These are phyloP conservation scores for Fragaria ananassa DNA, from an alignment of 306 rosid species.

Conservation along the genomic window DNA sequence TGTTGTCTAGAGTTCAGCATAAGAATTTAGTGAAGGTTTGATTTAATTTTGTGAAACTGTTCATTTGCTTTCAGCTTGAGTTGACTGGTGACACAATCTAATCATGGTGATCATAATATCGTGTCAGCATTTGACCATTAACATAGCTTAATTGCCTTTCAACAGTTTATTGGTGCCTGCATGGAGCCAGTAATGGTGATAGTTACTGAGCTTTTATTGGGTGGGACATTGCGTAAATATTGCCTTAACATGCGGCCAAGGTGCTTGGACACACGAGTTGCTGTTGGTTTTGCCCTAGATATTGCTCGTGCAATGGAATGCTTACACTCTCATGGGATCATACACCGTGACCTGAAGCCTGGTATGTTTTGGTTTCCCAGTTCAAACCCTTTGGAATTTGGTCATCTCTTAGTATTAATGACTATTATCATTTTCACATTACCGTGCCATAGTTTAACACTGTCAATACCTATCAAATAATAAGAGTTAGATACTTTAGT, in stretches of 20 bases:
- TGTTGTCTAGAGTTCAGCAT: conserved; percentile 88
- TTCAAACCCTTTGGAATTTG: not conserved
- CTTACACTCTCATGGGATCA: conserved; percentile 90
- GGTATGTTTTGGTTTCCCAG: conserved; percentile 49
- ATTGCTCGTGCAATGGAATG: conserved; percentile 97
- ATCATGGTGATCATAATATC: conserved; percentile 16
- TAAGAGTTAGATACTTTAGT: not conserved
- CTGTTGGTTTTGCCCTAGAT: conserved; percentile 82
- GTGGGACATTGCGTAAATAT: conserved; percentile 84
- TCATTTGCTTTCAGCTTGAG: conserved; percentile 8
- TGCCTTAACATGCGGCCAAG: conserved; percentile 74
- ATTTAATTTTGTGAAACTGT: conserved; percentile 24
- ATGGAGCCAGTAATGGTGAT: conserved; percentile 92
- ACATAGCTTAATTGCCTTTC: conserved; percentile 29
- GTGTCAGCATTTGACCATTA: conserved; percentile 26
- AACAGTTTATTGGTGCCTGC: conserved; percentile 92
- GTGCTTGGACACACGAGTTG: conserved; percentile 74
- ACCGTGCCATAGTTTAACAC: not conserved
- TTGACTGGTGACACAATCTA: conserved; percentile 4
- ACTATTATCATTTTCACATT: not conserved
- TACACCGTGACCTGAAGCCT: conserved; percentile 93
- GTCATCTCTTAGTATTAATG: not conserved
- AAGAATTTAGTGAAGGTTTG: conserved; percentile 89
- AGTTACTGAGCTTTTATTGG: conserved; percentile 84
- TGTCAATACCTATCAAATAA: not conserved